Conservation (phyloP, 257 asterid genomes). For the Petrea volubilis region DNA sequence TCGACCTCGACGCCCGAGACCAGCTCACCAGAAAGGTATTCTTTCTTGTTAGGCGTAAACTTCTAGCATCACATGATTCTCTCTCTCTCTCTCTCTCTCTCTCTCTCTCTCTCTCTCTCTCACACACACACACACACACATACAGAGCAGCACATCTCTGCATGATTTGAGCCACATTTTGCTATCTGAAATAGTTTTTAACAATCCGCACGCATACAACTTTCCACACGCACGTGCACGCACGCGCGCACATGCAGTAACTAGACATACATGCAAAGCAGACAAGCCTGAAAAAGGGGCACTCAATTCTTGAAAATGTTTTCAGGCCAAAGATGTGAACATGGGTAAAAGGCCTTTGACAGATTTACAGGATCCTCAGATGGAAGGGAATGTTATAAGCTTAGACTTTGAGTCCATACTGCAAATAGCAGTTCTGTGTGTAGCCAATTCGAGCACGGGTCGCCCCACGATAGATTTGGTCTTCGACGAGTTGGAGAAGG, state of each 20-base stretch:
- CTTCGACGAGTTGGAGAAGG: slow-evolving; percentile 69
- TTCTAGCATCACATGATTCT: too few relatives aligned
- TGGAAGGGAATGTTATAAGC: slow-evolving; percentile 48
- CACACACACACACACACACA: too few relatives aligned
- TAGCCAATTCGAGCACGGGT: too few relatives aligned
- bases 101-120: background rate
- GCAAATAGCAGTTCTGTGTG: slow-evolving; percentile 78
- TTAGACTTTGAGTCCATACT: slow-evolving; percentile 73
- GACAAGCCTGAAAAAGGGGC: background rate
- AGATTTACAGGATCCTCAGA: slow-evolving; percentile 63
- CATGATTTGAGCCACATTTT: too few relatives aligned
- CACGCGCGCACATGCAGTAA: too few relatives aligned
- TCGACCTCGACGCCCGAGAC: slow-evolving; percentile 74
- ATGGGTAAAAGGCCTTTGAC: slow-evolving; percentile 56
- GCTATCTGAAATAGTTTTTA: too few relatives aligned
- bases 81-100: too few relatives aligned
- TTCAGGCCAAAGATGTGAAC: slow-evolving; percentile 90
- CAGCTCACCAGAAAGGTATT: slow-evolving; percentile 78
- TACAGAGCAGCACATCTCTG: too few relatives aligned
- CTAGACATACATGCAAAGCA: too few relatives aligned
- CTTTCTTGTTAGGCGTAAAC: background rate
- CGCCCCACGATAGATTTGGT: slow-evolving; percentile 78
- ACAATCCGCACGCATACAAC: too few relatives aligned
- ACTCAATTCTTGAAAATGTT: slow-evolving; percentile 3
- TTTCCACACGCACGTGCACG: too few relatives aligned